Conservation (phyloP, 2,329 filamentous ascomycete genomes). For the Aspergillus chevalieri region DNA sequence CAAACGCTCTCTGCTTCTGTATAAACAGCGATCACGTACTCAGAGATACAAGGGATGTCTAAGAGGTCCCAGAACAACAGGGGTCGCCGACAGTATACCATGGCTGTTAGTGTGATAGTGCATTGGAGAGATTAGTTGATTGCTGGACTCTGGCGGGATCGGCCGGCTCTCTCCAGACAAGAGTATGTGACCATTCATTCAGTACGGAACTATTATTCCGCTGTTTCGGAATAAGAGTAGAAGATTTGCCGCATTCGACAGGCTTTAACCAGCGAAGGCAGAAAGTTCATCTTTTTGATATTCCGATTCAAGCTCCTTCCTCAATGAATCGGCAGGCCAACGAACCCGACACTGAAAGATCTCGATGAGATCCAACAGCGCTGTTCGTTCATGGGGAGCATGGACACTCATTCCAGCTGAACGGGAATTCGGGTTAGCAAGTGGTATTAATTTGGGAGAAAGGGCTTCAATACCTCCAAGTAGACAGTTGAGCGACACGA, state of each 20-base stretch:
- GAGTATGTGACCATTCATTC: not conserved
- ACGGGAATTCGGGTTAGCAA: not conserved
- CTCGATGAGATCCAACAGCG: slow-evolving; percentile 17
- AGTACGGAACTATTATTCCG: too few species aligned
- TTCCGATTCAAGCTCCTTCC: slow-evolving; percentile 19
- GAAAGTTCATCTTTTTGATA: slow-evolving; percentile 18
- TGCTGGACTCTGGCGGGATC: too few species aligned
- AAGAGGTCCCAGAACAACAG: too few species aligned
- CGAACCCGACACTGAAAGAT: slow-evolving; percentile 14
- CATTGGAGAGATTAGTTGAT: too few species aligned
- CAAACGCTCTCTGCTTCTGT: too few species aligned
- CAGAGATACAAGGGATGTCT: too few species aligned
- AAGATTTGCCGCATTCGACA: not conserved
- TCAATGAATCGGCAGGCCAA: slow-evolving; percentile 18
- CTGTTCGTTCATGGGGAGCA: slow-evolving; percentile 16
- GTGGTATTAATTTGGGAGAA: not conserved
- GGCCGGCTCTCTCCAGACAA: too few species aligned
- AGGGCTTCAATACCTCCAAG: slow-evolving; percentile 17
- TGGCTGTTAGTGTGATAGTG: too few species aligned
- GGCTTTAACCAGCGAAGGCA: slow-evolving; percentile 8
- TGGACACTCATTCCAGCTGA: slow-evolving; percentile 20
- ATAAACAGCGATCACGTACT: too few species aligned
- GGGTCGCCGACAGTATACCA: too few species aligned
- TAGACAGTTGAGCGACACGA: slow-evolving; percentile 20
- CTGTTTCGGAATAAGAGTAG: not conserved